Evolutionary conservation across 2,329 filamentous ascomycete species (phyloP), one percentile per base, ranked within the genome.

Genomic region (Penicillium sp.): DNA sequence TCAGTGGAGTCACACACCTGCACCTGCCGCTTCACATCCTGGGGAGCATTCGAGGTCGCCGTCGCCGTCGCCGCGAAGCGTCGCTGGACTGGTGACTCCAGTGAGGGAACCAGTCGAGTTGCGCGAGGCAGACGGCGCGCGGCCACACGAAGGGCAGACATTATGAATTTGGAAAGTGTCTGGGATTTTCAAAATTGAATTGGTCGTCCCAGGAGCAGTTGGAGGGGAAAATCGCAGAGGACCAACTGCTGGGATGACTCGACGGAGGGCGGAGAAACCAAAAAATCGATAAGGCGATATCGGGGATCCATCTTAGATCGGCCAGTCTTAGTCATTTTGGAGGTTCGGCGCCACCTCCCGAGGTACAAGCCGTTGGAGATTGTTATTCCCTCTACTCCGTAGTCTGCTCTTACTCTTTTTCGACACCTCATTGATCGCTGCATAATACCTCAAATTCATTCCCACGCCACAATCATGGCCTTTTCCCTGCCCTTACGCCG

Each of bases 81-180:
- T 55, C 68, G 70, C 60, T 70, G 73, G 24, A 72, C 56, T 50
- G 69, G 70, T 67, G 73, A 73, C 64, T 73, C 69, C 60, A 74
- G 47, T 9, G 59, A 67, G 63, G 69, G 65, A 56, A 70, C 68
- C 39, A 74, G 59, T 55, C 64, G 65, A 55, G 65, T 66, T 54
- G 69, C 66, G 60, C 69, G 67, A 61, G 71, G 73, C 60, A 75
- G 56, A 52, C 70, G 73, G 66, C 73, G 73, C 63, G 69, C 70
- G 49, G 70, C 72, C 56, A 73, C 54, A 68, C 73, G 74, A 43
- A 76, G 57, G 49, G 69, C 67, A 51, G 73, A 68, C 72, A 73
- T 75, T 55, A 35, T 33, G 22, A 54, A 55, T 47, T 47, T 33
- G 24, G 10, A 39, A 33, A 44, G 49, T 56, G 54, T 56, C 53